These are phyloP conservation scores for Pythium grandisporangium DNA, from an alignment of 352 stramenopile species.

Conservation along the genomic window DNA sequence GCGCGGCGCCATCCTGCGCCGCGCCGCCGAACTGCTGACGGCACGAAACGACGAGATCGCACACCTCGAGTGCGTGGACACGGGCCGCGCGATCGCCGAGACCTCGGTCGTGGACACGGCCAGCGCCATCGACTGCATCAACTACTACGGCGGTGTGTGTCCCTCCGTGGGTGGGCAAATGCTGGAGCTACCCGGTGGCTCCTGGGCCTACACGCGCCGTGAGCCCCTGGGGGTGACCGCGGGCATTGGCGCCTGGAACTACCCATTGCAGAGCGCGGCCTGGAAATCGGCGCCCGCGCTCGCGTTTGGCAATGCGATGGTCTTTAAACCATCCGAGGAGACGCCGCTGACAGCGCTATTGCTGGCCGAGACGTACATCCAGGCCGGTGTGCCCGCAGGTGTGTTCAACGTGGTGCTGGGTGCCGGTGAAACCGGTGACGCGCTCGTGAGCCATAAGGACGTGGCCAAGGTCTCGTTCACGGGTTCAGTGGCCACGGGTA, in stretches of 20 bases:
- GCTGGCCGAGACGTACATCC: constrained; percentile 55
- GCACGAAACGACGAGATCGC: constrained; percentile 53
- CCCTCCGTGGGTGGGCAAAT: constrained; percentile 64
- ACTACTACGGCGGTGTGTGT: constrained; percentile 65
- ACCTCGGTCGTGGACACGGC: constrained; percentile 58
- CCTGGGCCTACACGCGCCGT: constrained; percentile 69
- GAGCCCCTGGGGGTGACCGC: constrained; percentile 67
- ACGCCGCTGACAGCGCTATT: constrained; percentile 70
- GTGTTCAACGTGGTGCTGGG: constrained; percentile 79
- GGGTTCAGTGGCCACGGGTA: constrained; percentile 64
- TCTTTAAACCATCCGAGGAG: constrained; percentile 89
- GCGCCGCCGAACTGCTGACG: constrained; percentile 52
- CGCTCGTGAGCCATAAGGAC: constrained; percentile 36
- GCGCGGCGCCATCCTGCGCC: constrained; percentile 52
- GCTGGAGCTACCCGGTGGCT: constrained; percentile 47
- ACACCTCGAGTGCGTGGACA: constrained; percentile 69
- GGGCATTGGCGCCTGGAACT: constrained; percentile 80
- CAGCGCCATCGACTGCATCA: constrained; percentile 65
- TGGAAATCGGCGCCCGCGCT: constrained; percentile 80
- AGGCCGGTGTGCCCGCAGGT: constrained; percentile 58
- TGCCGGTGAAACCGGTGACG: constrained; percentile 39
- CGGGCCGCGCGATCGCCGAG: constrained; percentile 64
- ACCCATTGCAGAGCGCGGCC: constrained; percentile 65
- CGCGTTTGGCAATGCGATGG: constrained; percentile 85
- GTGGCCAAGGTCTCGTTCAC: constrained; percentile 85